A percentile compares a stretch with the other conserved stretches of the same genome.
phyloP scores from a whole-genome alignment of 192 early-diverging fungal species.

The Rhizoclosmatium sp. region DNA sequence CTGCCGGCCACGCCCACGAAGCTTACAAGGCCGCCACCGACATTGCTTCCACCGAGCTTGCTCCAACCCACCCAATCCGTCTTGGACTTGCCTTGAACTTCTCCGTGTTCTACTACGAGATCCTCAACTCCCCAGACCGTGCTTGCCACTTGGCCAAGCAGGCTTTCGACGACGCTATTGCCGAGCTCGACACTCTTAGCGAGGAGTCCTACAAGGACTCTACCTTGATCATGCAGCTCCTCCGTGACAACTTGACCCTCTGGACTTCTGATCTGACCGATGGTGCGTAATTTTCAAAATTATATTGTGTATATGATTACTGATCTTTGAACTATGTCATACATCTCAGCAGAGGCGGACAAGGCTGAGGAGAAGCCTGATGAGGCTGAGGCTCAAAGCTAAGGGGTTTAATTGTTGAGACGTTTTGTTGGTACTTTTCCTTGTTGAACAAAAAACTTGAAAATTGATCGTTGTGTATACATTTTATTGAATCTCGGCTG shows the following conservation, averaged over 20 bases:
- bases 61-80: slow-evolving; percentile 98
- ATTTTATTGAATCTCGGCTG: slow-evolving; percentile 37
- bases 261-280: slow-evolving; percentile 98
- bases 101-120: slow-evolving; percentile 99
- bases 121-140: slow-evolving; percentile 95
- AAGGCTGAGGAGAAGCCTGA: slow-evolving; percentile 67
- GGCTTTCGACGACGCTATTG: slow-evolving; percentile 99
- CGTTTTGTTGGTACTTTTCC: background rate
- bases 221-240: slow-evolving; percentile 99
- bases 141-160: slow-evolving; percentile 97
- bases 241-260: slow-evolving; percentile 98
- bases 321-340: background rate
- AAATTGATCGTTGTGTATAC: no score
- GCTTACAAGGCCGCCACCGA: slow-evolving; percentile 97
- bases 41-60: slow-evolving; percentile 91
- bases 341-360: slow-evolving; percentile 51
- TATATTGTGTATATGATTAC: background rate
- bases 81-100: slow-evolving; percentile 98
- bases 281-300: slow-evolving; percentile 55
- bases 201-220: slow-evolving; percentile 99
- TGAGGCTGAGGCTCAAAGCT: slow-evolving; percentile 60
- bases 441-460: background rate
- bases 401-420: slow-evolving; percentile 13
- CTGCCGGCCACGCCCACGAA: slow-evolving; percentile 84
- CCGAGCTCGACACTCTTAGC: slow-evolving; percentile 96